Evolutionary conservation across 202 grass and related monocot species (phyloP), one percentile per base, ranked within the genome.

Genomic region (Cymbopogon flexuosus): DNA sequence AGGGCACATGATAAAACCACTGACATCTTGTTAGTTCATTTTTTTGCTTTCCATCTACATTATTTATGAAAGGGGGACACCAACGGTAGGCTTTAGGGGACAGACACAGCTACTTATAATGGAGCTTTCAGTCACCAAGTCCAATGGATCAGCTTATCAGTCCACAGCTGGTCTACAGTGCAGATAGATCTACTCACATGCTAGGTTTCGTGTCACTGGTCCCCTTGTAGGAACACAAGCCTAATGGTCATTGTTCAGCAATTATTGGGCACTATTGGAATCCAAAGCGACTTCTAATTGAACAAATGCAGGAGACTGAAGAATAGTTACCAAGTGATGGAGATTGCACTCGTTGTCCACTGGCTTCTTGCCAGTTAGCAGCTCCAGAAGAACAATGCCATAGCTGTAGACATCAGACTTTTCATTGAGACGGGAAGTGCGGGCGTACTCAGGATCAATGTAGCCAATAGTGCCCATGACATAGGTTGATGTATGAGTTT

Each of bases 381-480:
- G 84, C 83, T 99, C 96, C 1, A 99, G 80, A 46, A 99, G 88
- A 51, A 96, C 92, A 33, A 99, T 85, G 27, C 96, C 96, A 8
- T 96, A 99, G 81, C 96, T 99, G 79, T 96, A 99, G 65, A 96
- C 92, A 52, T 99, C 96, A 4, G 92, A 95, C 79, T 99, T 99
- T 59, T 99, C 96, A 1, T 99, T 99, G 52, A 99, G 88, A 0
- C 96, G 85, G 16, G 92, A 95, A 4, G 96, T 99, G 31, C 96
- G 92, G 0, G 96, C 96, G 10, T 99, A 99, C 78, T 99, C 96
- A 0, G 96, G 96, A 80, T 99, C 96, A 3, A 99, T 99, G 59
- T 99, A 94, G 33, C 96, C 96, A 52, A 99, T 99, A 24, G 96
- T 99, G 30, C 96, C 96, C 96, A 99, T 96, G 42, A 99, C 92